phyloP scores from a whole-genome alignment of 2,329 filamentous ascomycete genomes.

The Microcera coccophila region DNA sequence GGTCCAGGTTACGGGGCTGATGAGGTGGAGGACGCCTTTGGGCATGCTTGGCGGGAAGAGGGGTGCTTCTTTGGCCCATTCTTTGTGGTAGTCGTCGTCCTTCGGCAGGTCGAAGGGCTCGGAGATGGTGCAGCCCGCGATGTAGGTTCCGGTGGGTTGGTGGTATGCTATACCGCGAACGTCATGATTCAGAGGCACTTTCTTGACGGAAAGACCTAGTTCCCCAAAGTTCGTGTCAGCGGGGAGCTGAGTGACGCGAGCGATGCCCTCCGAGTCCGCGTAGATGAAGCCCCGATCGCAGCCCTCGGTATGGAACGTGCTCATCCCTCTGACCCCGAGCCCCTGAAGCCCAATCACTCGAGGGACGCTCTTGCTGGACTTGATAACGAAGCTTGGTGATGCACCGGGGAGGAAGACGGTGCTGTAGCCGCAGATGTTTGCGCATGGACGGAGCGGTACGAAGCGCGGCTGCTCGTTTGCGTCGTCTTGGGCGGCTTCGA shows the following conservation, averaged over 20 bases:
- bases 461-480: constrained; percentile 44
- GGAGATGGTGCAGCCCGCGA: constrained; percentile 64
- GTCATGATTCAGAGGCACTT: constrained; percentile 66
- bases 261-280: constrained; percentile 66
- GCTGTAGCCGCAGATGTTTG: constrained; percentile 71
- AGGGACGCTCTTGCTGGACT: constrained; percentile 72
- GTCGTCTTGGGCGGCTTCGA: constrained; percentile 49
- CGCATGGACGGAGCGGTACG: constrained; percentile 54
- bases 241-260: constrained; percentile 71
- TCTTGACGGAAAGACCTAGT: constrained; percentile 70
- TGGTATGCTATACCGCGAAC: constrained; percentile 74
- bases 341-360: constrained; percentile 71
- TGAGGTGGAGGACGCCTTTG: constrained; percentile 69
- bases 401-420: constrained; percentile 78
- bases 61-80: constrained; percentile 72
- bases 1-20: constrained; percentile 73
- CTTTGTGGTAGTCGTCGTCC: constrained; percentile 77
- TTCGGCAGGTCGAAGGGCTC: constrained; percentile 79
- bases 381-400: constrained; percentile 78
- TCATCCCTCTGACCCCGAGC: constrained; percentile 65
- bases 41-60: constrained; percentile 63
- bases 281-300: constrained; percentile 83
- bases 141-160: constrained; percentile 67
- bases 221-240: constrained; percentile 64
- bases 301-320: constrained; percentile 69